Evolutionary conservation across 2,329 filamentous ascomycete species (phyloP).

Genomic region (Curvularia sp.): DNA sequence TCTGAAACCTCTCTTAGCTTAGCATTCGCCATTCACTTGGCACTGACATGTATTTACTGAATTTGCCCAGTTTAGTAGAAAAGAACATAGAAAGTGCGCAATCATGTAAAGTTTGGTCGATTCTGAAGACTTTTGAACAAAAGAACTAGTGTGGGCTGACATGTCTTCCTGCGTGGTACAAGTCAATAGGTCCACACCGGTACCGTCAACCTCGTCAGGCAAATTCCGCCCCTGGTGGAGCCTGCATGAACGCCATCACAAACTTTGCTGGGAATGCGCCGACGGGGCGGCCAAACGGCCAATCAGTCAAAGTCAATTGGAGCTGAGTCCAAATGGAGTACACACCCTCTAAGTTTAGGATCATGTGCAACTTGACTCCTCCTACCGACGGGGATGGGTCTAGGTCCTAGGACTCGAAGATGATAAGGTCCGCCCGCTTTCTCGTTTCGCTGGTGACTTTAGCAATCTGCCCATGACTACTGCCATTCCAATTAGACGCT

Average conservation of each 20-base stretch:
- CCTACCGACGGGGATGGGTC: background rate
- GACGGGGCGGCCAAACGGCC: constrained; percentile 1
- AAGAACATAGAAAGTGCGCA: background rate
- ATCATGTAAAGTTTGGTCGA: background rate
- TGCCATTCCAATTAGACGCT: background rate
- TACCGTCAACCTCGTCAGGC: background rate
- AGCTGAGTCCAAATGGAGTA: constrained; percentile 3
- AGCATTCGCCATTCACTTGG: background rate
- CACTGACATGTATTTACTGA: background rate
- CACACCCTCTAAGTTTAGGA: constrained; percentile 4
- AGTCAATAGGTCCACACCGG: background rate
- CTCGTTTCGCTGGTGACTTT: background rate
- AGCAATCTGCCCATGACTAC: background rate
- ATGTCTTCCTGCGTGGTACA: background rate
- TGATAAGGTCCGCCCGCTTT: constrained; percentile 6
- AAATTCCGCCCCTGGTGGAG: background rate
- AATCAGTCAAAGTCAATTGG: background rate
- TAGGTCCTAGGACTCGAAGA: background rate
- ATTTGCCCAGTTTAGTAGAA: background rate
- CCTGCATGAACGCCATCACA: constrained; percentile 3
- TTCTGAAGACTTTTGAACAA: background rate
- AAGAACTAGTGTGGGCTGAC: background rate
- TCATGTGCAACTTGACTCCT: constrained; percentile 2
- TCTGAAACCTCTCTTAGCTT: background rate
- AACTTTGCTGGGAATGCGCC: background rate